A percentile compares a stretch with the other conserved stretches of the same genome.
These are phyloP conservation scores for Ephemerocybe angulata DNA, from an alignment of 768 basidiomycete species.

Conservation along the genomic window DNA sequence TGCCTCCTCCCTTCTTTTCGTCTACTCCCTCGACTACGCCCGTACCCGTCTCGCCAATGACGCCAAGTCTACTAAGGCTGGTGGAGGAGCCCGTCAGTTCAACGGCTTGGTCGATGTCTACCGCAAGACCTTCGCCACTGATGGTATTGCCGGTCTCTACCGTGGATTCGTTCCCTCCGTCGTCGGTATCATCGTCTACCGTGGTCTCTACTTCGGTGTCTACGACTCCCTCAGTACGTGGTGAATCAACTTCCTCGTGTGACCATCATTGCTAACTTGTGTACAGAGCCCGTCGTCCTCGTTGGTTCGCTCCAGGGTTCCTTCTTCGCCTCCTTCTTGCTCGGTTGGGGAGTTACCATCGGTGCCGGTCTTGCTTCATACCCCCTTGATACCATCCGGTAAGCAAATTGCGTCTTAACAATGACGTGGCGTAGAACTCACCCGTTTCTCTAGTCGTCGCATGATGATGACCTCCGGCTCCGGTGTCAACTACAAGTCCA, in stretches of 20 bases:
- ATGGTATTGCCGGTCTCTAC: constrained; percentile 98
- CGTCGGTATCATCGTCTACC: constrained; percentile 99
- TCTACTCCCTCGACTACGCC: constrained; percentile 99
- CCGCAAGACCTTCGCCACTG: constrained; percentile 94
- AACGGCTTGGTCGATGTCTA: constrained; percentile 98
- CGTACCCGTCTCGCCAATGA: constrained; percentile 99
- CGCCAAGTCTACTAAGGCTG: constrained; percentile 86
- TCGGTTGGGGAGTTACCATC: constrained; percentile 99
- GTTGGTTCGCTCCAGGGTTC: constrained; percentile 93
- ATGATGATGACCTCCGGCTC: constrained; percentile 99
- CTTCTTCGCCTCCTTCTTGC: constrained; percentile 94
- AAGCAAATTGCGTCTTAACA: constrained; percentile 19
- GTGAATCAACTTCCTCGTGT: neutral
- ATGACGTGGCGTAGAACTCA: constrained; percentile 10
- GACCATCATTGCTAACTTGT: constrained; percentile 17
- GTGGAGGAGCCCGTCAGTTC: constrained; percentile 91
- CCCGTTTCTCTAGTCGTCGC: constrained; percentile 72
- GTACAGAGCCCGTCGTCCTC: constrained; percentile 90
- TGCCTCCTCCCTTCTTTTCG: constrained; percentile 97
- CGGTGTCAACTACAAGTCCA: constrained; percentile 95
- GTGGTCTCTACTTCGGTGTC: constrained; percentile 99
- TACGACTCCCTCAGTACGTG: constrained; percentile 88
- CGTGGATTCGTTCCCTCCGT: constrained; percentile 99
- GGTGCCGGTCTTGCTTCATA: constrained; percentile 99
- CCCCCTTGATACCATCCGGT: constrained; percentile 90